A percentile compares a stretch with the other conserved stretches of the same genome.
Conservation (phyloP, 208 protist genomes). For the Crithidia expoeki region DNA sequence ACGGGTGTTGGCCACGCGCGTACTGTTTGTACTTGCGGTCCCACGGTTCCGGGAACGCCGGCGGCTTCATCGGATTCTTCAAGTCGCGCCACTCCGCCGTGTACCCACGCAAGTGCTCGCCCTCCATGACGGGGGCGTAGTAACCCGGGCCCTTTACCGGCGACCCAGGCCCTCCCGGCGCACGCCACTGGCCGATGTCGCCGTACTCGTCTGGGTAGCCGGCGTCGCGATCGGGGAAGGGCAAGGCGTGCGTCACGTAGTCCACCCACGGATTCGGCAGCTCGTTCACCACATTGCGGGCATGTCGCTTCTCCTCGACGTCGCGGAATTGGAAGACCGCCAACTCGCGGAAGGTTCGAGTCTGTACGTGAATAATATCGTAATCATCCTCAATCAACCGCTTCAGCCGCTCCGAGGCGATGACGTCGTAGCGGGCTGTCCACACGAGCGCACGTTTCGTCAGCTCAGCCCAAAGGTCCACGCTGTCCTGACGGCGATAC, state of each 20-base stretch:
- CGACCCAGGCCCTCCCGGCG: slow-evolving; percentile 81
- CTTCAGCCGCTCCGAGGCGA: slow-evolving; percentile 73
- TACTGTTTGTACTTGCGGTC: slow-evolving; percentile 92
- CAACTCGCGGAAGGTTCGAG: slow-evolving; percentile 88
- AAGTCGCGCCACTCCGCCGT: slow-evolving; percentile 90
- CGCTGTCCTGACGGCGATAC: slow-evolving; percentile 87
- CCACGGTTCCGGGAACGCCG: slow-evolving; percentile 87
- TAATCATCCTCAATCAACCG: slow-evolving; percentile 93
- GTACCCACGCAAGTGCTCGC: slow-evolving; percentile 87
- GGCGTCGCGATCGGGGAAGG: slow-evolving; percentile 90
- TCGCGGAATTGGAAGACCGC: slow-evolving; percentile 91
- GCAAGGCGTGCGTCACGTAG: slow-evolving; percentile 88
- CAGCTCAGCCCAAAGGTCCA: slow-evolving; percentile 86
- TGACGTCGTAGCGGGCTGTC: slow-evolving; percentile 86
- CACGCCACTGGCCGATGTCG: slow-evolving; percentile 91
- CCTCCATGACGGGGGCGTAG: slow-evolving; percentile 90
- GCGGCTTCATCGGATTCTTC: slow-evolving; percentile 86
- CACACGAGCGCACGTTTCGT: slow-evolving; percentile 92
- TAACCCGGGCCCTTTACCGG: slow-evolving; percentile 86
- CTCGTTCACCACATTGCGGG: slow-evolving; percentile 75
- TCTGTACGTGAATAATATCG: slow-evolving; percentile 85
- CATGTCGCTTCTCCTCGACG: slow-evolving; percentile 82
- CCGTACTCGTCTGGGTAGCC: slow-evolving; percentile 93
- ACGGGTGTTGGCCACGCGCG: slow-evolving; percentile 88
- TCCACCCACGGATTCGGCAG: slow-evolving; percentile 90